phyloP scores from a whole-genome alignment of 2,329 filamentous ascomycete genomes.

The Exophiala alcalophila region DNA sequence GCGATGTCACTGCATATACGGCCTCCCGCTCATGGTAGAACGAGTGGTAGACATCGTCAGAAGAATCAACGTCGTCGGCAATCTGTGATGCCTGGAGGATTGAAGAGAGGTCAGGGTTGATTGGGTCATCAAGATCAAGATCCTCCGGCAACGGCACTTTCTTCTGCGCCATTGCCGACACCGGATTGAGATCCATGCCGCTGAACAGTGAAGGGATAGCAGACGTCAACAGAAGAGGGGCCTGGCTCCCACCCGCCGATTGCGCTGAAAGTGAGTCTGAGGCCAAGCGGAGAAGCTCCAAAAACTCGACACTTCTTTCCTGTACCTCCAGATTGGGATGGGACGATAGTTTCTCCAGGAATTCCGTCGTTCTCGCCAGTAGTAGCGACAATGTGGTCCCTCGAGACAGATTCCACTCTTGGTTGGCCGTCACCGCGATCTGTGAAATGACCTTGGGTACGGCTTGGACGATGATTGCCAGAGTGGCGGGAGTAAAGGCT shows the following conservation, averaged over 20 bases:
- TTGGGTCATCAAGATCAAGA: conserved; percentile 75
- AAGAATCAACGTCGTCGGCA: conserved; percentile 41
- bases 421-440: conserved; percentile 63
- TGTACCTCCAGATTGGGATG: conserved; percentile 93
- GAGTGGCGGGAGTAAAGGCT: conserved; percentile 60
- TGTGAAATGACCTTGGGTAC: conserved; percentile 78
- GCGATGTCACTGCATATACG: conserved; percentile 23
- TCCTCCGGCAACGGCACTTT: conserved; percentile 78
- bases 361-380: conserved; percentile 76
- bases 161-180: conserved; percentile 74
- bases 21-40: conserved; percentile 42
- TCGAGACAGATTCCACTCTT: conserved; percentile 68
- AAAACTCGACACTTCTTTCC: conserved; percentile 87
- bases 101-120: conserved; percentile 69
- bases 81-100: conserved; percentile 57
- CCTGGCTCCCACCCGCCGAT: conserved; percentile 46
- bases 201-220: conserved; percentile 84
- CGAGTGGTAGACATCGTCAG: conserved; percentile 47
- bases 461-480: conserved; percentile 80
- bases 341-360: conserved; percentile 71
- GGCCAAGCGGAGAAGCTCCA: conserved; percentile 82
- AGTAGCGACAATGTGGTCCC: conserved; percentile 74
- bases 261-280: conserved; percentile 62
- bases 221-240: conserved; percentile 81
- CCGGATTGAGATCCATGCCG: conserved; percentile 87